Evolutionary conservation across 2,329 filamentous ascomycete genomes (phyloP).

Genomic region (Trichoderma endophyticum): DNA sequence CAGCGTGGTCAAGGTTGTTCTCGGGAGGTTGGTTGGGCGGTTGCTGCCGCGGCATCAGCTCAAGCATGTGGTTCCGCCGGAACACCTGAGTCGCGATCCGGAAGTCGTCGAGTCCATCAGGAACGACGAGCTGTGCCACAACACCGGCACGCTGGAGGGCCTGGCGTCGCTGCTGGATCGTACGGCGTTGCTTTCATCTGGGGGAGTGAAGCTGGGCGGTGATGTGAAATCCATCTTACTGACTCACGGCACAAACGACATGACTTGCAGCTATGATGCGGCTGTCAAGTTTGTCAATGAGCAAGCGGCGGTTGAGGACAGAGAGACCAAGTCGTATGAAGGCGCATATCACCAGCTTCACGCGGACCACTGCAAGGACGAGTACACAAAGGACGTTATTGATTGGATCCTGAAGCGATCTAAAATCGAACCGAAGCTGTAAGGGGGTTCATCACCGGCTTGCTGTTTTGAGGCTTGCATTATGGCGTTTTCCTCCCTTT

Average conservation of each 20-base stretch:
- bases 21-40: conserved; percentile 64
- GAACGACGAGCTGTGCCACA: conserved; percentile 70
- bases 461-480: neutral
- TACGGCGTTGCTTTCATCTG: conserved; percentile 56
- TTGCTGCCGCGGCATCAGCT: conserved; percentile 67
- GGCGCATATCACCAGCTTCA: conserved; percentile 77
- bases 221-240: conserved; percentile 66
- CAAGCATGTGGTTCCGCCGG: conserved; percentile 60
- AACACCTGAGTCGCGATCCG: conserved; percentile 65
- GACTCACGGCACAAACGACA: conserved; percentile 73
- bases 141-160: conserved; percentile 82
- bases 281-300: conserved; percentile 62
- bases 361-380: conserved; percentile 53
- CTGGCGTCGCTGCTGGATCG: conserved; percentile 75
- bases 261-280: conserved; percentile 62
- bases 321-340: conserved; percentile 68
- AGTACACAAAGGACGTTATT: conserved; percentile 57
- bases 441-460: neutral
- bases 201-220: conserved; percentile 49
- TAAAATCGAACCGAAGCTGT: conserved; percentile 38
- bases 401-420: conserved; percentile 60
- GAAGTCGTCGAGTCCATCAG: conserved; percentile 58
- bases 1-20: conserved; percentile 56
- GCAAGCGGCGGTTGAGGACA: conserved; percentile 59
- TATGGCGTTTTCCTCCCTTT: neutral